phyloP scores from a whole-genome alignment of 495 filamentous ascomycete species.

The Staphylotrichum longicolle region DNA sequence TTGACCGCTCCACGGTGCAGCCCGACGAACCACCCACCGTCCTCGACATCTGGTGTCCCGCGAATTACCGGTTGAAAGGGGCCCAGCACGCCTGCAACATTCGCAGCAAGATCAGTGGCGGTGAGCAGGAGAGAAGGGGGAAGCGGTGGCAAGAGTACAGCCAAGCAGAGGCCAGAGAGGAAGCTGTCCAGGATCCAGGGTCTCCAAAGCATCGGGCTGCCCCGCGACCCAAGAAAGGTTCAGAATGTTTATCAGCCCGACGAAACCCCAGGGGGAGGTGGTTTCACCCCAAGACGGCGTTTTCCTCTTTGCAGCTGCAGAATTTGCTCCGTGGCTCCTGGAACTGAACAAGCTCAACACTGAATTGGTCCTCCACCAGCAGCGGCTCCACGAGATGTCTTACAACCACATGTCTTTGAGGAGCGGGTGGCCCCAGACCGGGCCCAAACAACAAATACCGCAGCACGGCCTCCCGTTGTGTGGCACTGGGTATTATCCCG shows the following conservation, averaged over 20 bases:
- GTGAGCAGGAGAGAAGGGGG: constrained; percentile 12
- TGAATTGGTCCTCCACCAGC: constrained; percentile 7
- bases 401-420: constrained; percentile 13
- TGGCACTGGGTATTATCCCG: constrained; percentile 1
- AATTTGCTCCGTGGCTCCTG: background rate
- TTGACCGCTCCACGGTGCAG: constrained; percentile 24
- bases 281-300: constrained; percentile 10
- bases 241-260: constrained; percentile 25
- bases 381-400: constrained; percentile 18
- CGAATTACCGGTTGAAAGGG: constrained; percentile 5
- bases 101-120: constrained; percentile 8
- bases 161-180: constrained; percentile 5
- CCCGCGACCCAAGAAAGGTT: constrained; percentile 2
- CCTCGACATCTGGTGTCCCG: constrained; percentile 17
- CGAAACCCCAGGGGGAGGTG: constrained; percentile 14
- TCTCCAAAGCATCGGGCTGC: background rate
- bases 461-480: background rate
- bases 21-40: constrained; percentile 18
- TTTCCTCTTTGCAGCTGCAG: constrained; percentile 8
- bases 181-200: background rate
- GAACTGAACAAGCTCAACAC: constrained; percentile 16
- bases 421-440: constrained; percentile 3
- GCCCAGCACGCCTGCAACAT: background rate
- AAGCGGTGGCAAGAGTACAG: constrained; percentile 10
- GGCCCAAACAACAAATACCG: background rate